phyloP scores from a whole-genome alignment of 108 stramenopile genomes.

The Nitzschia sp. region DNA sequence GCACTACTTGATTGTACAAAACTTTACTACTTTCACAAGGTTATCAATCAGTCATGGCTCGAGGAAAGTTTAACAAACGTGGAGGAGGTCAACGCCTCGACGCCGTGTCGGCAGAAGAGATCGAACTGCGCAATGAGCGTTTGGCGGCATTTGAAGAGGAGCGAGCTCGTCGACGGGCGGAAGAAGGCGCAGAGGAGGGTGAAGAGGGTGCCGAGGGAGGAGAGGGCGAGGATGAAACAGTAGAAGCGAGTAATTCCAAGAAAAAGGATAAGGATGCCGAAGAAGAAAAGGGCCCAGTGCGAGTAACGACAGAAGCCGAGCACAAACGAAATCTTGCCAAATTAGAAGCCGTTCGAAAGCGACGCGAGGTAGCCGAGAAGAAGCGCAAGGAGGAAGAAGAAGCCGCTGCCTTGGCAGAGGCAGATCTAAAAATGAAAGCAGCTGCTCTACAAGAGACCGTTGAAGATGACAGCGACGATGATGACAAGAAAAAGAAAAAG shows the following conservation, averaged over 20 bases:
- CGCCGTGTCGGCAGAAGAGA: conserved; percentile 83
- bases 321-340: conserved; percentile 88
- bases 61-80: conserved; percentile 84
- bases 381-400: conserved; percentile 61
- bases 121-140: conserved; percentile 80
- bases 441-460: conserved; percentile 25
- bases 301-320: conserved; percentile 71
- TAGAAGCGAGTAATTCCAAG: conserved; percentile 35
- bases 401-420: conserved; percentile 49
- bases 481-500: conserved; percentile 63
- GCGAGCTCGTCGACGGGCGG: conserved; percentile 70
- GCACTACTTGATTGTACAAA: no score
- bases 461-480: conserved; percentile 40
- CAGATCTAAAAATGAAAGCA: conserved; percentile 50
- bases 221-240: conserved; percentile 37
- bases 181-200: conserved; percentile 64
- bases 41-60: conserved; percentile 52
- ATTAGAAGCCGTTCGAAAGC: conserved; percentile 74
- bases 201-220: conserved; percentile 51
- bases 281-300: conserved; percentile 44
- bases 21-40: no score
- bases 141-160: conserved; percentile 80
- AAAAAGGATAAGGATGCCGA: conserved; percentile 48
- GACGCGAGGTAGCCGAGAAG: conserved; percentile 70
- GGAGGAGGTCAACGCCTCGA: conserved; percentile 79